Conservation (phyloP, 1,284 basidiomycete genomes). For the Violaceomyces palustris region DNA sequence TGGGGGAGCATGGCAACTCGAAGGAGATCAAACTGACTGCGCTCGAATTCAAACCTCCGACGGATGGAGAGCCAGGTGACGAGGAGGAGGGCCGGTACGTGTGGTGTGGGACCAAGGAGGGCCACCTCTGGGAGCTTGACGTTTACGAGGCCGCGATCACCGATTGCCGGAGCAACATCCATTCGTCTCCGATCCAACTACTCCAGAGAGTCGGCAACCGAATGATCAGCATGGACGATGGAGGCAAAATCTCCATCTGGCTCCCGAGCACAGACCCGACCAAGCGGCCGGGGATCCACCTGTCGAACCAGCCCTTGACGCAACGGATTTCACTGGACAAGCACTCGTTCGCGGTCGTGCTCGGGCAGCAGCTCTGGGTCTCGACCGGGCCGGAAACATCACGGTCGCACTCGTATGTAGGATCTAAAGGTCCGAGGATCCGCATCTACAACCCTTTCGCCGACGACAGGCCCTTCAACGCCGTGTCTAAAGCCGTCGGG, state of each 20-base stretch:
- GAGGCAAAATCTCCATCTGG: slow-evolving; percentile 49
- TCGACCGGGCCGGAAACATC: slow-evolving; percentile 15
- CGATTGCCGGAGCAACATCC: slow-evolving; percentile 24
- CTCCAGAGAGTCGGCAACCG: slow-evolving; percentile 34
- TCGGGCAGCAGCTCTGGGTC: slow-evolving; percentile 49
- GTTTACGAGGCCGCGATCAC: slow-evolving; percentile 23
- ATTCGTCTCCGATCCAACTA: slow-evolving; percentile 34
- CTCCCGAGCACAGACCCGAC: slow-evolving; percentile 16
- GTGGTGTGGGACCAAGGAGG: slow-evolving; percentile 47
- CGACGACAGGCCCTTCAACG: slow-evolving; percentile 47
- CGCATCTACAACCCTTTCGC: slow-evolving; percentile 47
- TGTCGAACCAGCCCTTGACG: slow-evolving; percentile 36
- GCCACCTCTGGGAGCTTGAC: slow-evolving; percentile 46
- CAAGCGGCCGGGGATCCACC: slow-evolving; percentile 17
- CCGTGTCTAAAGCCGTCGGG: slow-evolving; percentile 26
- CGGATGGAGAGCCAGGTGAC: slow-evolving; percentile 23
- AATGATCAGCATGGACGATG: slow-evolving; percentile 46
- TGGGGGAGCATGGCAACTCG: slow-evolving; percentile 19
- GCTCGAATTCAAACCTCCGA: slow-evolving; percentile 27
- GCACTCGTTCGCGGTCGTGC: slow-evolving; percentile 21
- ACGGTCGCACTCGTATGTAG: no score
- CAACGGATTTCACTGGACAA: slow-evolving; percentile 47
- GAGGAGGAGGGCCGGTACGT: slow-evolving; percentile 38
- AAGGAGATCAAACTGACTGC: slow-evolving; percentile 35
- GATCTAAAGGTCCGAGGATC: slow-evolving; percentile 24